Evolutionary conservation across 805 yeast species (phyloP).

Genomic region (Babjeviella inositovora): DNA sequence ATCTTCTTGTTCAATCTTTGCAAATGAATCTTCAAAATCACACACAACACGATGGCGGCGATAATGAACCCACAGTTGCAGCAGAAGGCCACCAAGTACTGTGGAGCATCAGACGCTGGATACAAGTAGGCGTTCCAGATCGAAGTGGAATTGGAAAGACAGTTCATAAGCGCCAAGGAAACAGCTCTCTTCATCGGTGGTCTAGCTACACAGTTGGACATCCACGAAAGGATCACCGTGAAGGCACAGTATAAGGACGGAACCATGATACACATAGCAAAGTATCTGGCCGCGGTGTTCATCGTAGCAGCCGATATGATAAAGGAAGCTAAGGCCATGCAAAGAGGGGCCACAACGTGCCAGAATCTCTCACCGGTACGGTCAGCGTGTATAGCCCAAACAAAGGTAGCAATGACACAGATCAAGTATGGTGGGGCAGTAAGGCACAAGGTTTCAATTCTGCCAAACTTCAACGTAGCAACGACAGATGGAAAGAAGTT

Average conservation of each 20-base stretch:
- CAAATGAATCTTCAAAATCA: slow-evolving; percentile 19
- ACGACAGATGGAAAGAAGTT: slow-evolving; percentile 50
- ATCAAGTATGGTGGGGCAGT: slow-evolving; percentile 44
- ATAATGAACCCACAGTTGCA: slow-evolving; percentile 30
- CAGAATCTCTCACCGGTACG: slow-evolving; percentile 35
- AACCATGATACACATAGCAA: slow-evolving; percentile 44
- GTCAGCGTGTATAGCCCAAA: slow-evolving; percentile 42
- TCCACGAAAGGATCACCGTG: slow-evolving; percentile 35
- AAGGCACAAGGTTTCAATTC: slow-evolving; percentile 32
- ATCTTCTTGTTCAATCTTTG: slow-evolving; percentile 20
- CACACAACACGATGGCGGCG: slow-evolving; percentile 19
- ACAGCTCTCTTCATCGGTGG: slow-evolving; percentile 46
- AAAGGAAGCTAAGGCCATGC: slow-evolving; percentile 24
- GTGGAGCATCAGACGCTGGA: slow-evolving; percentile 24
- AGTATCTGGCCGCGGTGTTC: slow-evolving; percentile 39
- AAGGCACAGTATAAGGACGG: slow-evolving; percentile 38
- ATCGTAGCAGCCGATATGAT: slow-evolving; percentile 30
- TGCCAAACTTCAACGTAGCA: slow-evolving; percentile 30
- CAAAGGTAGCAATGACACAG: slow-evolving; percentile 30
- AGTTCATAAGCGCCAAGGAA: slow-evolving; percentile 39
- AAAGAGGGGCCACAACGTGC: slow-evolving; percentile 26
- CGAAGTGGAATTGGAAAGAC: slow-evolving; percentile 36
- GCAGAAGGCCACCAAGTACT: slow-evolving; percentile 26
- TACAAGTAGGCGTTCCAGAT: slow-evolving; percentile 39
- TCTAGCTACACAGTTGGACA: slow-evolving; percentile 36